phyloP scores from a whole-genome alignment of 805 yeast species.

The Suhomyces sp. region DNA sequence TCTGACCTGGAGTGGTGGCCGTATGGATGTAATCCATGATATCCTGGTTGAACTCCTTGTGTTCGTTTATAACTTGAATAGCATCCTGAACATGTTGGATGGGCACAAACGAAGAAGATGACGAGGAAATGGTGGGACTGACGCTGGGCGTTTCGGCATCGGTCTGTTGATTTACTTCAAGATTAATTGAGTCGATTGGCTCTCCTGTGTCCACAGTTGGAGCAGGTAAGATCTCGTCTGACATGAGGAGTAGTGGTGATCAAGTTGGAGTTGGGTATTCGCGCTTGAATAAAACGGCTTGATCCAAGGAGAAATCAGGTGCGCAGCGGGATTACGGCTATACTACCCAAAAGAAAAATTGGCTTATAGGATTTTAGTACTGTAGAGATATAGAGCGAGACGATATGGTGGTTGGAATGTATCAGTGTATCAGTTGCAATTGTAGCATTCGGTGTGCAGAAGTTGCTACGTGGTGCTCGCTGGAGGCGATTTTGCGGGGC shows the following conservation, averaged over 20 bases:
- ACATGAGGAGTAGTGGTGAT: conserved; percentile 2
- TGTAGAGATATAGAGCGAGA: neutral
- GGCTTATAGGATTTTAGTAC: neutral
- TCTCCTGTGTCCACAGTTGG: conserved; percentile 9
- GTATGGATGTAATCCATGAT: conserved; percentile 34
- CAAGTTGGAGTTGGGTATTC: neutral
- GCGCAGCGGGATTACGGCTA: neutral
- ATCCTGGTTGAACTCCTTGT: conserved; percentile 48
- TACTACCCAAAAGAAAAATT: neutral
- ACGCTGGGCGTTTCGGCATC: conserved; percentile 9
- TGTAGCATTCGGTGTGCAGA: neutral
- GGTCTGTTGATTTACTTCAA: neutral
- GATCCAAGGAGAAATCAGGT: neutral
- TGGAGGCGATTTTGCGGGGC: neutral
- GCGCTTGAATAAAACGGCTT: neutral
- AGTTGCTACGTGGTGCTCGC: neutral
- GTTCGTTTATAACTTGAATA: conserved; percentile 62
- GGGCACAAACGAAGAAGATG: conserved; percentile 41
- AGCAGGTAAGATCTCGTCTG: conserved; percentile 9
- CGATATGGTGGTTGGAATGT: neutral
- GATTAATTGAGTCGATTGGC: neutral
- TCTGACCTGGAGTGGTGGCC: conserved; percentile 28
- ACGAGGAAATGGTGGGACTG: conserved; percentile 24
- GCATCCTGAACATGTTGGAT: conserved; percentile 35
- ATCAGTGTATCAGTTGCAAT: neutral